Evolutionary conservation across 106 monocot species (phyloP).

Genomic region (Ottelia alismoides): DNA sequence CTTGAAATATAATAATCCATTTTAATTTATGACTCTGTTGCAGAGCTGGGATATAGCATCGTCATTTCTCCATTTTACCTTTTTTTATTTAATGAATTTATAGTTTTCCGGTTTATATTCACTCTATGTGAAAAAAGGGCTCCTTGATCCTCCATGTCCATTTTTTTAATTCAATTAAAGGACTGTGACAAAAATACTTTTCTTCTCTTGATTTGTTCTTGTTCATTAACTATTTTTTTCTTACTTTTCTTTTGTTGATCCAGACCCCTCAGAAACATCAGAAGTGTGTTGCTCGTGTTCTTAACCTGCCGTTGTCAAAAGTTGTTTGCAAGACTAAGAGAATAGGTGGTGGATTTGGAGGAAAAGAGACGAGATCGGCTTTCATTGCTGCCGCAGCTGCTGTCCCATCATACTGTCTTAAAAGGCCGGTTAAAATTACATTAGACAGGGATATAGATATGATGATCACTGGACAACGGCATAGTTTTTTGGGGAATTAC

Average conservation of each 20-base stretch:
- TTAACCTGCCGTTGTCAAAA: conserved; percentile 85
- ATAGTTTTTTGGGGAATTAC: conserved; percentile 88
- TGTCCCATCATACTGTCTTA: conserved; percentile 73
- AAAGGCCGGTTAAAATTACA: conserved; percentile 67
- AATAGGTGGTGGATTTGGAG: conserved; percentile 99
- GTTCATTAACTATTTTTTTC: conserved; percentile 3
- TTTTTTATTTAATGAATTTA: too few relatives aligned
- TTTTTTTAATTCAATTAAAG: too few relatives aligned
- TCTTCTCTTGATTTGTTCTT: background rate
- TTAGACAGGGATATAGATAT: conserved; percentile 93
- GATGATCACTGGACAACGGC: conserved; percentile 88
- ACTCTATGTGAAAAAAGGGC: too few relatives aligned
- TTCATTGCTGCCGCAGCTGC: conserved; percentile 81
- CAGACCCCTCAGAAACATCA: conserved; percentile 79
- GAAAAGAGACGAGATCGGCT: conserved; percentile 93
- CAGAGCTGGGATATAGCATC: too few relatives aligned
- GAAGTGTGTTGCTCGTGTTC: conserved; percentile 57
- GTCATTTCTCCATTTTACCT: too few relatives aligned
- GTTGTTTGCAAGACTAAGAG: conserved; percentile 96
- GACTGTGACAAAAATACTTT: too few relatives aligned
- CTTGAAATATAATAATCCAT: too few relatives aligned
- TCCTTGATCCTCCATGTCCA: too few relatives aligned
- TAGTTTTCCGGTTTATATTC: too few relatives aligned
- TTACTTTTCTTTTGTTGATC: conserved; percentile 6
- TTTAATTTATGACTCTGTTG: too few relatives aligned